Evolutionary conservation across 75 land plant genomes (phyloP).

Genomic region (Pinus tabuliformis): DNA sequence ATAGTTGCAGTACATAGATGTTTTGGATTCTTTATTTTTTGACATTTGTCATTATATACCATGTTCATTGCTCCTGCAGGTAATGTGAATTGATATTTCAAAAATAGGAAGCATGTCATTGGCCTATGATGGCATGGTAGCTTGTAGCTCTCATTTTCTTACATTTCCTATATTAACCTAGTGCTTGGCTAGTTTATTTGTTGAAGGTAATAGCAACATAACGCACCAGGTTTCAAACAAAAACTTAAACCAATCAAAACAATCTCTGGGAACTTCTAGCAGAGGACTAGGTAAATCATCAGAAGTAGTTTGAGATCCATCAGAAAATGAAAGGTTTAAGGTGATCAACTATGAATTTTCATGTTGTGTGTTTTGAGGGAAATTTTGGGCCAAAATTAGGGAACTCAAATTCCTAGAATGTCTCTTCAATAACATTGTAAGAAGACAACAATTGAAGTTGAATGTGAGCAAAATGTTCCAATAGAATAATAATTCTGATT

Average conservation of each 20-base stretch:
- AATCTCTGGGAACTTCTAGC: neutral
- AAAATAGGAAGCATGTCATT: conserved; percentile 9
- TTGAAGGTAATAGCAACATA: neutral
- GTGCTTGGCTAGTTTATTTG: conserved; percentile 1
- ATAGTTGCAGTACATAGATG: neutral
- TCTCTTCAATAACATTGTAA: too few species aligned
- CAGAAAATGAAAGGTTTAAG: neutral
- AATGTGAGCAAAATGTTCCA: too few species aligned
- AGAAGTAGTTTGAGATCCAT: neutral
- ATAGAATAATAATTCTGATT: too few species aligned
- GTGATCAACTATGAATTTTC: too few species aligned
- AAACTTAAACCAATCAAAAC: neutral
- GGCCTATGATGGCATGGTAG: conserved; percentile 40
- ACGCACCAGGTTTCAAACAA: neutral
- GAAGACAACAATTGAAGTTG: too few species aligned
- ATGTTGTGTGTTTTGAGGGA: too few species aligned
- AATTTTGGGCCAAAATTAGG: too few species aligned
- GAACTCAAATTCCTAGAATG: too few species aligned
- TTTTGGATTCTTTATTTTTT: neutral
- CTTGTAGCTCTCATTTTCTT: conserved; percentile 1
- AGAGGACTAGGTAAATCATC: neutral
- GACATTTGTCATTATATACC: neutral
- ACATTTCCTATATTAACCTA: neutral
- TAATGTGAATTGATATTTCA: conserved; percentile 20
- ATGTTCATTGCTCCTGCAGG: conserved; percentile 9